These are phyloP conservation scores for Geranomyces michiganensis DNA, from an alignment of 192 early-diverging fungal species.

Conservation along the genomic window DNA sequence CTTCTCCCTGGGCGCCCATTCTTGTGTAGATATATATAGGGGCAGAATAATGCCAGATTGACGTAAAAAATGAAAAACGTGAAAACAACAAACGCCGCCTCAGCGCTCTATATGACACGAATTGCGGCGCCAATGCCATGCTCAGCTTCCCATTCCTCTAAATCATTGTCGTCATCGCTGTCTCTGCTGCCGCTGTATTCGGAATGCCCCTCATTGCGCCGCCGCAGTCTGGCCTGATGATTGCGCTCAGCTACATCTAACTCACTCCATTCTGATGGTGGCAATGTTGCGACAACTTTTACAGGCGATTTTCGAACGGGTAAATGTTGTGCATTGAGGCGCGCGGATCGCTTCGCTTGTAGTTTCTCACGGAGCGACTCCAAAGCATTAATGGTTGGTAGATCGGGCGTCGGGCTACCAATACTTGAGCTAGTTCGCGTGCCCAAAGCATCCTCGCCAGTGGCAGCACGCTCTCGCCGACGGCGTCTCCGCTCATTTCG, in stretches of 20 bases:
- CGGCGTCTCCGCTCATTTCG: slow-evolving; percentile 35
- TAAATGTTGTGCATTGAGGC: neutral
- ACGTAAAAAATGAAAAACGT: no score
- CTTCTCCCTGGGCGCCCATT: no score
- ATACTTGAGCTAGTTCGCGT: neutral
- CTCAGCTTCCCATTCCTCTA: no score
- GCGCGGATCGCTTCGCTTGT: slow-evolving; percentile 31
- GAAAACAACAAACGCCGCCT: no score
- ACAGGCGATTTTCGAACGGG: neutral
- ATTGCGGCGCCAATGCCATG: no score
- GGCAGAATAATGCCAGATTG: no score
- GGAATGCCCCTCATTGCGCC: neutral
- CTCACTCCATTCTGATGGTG: slow-evolving; percentile 16
- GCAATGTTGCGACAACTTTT: neutral
- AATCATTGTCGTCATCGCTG: no score
- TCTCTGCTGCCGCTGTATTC: no score
- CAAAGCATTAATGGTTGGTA: neutral
- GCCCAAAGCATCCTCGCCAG: neutral
- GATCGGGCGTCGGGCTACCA: neutral
- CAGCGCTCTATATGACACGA: no score
- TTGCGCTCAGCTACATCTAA: slow-evolving; percentile 26
- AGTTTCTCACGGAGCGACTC: slow-evolving; percentile 37
- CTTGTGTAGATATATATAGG: no score
- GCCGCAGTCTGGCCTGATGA: slow-evolving; percentile 3
- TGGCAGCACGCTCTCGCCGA: slow-evolving; percentile 12